Evolutionary conservation across 768 basidiomycete genomes (phyloP).

Genomic region (Lactarius deliciosus): DNA sequence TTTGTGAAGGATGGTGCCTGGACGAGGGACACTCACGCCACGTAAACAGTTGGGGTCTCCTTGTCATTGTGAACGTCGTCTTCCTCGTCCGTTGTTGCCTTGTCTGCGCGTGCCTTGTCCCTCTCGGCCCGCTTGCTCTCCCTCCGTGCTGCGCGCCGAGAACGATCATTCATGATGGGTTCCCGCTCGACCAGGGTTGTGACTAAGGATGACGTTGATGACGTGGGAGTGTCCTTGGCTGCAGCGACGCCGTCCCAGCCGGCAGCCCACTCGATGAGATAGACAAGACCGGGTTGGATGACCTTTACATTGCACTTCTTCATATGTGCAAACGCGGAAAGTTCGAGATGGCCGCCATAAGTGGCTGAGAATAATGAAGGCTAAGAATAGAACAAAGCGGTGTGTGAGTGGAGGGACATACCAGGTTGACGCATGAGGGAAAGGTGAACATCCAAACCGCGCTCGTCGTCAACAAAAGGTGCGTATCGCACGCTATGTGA

Average conservation of each 20-base stretch:
- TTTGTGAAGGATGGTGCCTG: constrained; percentile 20
- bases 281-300: constrained; percentile 87
- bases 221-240: constrained; percentile 29
- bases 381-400: constrained; percentile 27
- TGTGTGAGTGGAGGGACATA: constrained; percentile 36
- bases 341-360: constrained; percentile 90
- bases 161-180: constrained; percentile 40
- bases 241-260: constrained; percentile 45
- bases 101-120: constrained; percentile 29
- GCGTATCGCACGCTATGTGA: constrained; percentile 69
- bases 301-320: constrained; percentile 81
- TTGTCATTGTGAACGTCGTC: constrained; percentile 33
- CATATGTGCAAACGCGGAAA: constrained; percentile 90
- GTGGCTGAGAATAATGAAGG: constrained; percentile 51
- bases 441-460: constrained; percentile 72
- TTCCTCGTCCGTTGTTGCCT: constrained; percentile 29
- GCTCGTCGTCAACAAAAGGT: constrained; percentile 84
- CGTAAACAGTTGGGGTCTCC: constrained; percentile 58
- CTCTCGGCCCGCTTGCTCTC: constrained; percentile 39
- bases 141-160: constrained; percentile 45
- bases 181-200: constrained; percentile 32
- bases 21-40: constrained; percentile 62
- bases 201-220: constrained; percentile 32
- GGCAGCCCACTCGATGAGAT: constrained; percentile 81
- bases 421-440: constrained; percentile 78